Evolutionary conservation across 495 filamentous ascomycete genomes (phyloP).

Genomic region (Penicillium bialowiezense): DNA sequence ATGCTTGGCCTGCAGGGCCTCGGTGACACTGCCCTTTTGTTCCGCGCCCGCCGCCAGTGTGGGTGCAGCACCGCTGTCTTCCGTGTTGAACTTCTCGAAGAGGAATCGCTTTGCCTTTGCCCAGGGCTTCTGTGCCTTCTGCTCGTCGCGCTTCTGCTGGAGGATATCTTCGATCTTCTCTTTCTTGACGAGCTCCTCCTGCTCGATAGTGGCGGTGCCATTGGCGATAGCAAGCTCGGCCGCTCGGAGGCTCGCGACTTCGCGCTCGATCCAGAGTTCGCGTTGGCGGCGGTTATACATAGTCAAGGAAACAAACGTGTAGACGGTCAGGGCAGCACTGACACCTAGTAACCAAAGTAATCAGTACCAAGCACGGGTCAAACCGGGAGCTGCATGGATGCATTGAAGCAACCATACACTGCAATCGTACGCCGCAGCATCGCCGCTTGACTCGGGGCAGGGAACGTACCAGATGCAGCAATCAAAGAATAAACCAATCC

Average conservation of each 20-base stretch:
- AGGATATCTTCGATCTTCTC: conserved; percentile 54
- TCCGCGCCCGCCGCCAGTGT: conserved; percentile 3
- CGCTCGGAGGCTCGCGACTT: conserved; percentile 57
- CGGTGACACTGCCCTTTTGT: conserved; percentile 26
- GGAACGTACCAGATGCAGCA: conserved; percentile 73
- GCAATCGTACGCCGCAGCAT: too few relatives aligned
- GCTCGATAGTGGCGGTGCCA: conserved; percentile 56
- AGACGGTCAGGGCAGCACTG: conserved; percentile 68
- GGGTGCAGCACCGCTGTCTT: conserved; percentile 34
- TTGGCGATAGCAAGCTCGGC: conserved; percentile 60
- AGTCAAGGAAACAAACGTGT: conserved; percentile 82
- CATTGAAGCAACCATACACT: neutral
- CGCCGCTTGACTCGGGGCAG: too few relatives aligned
- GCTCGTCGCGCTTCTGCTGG: conserved; percentile 43
- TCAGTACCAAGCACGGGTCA: neutral
- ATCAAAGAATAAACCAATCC: conserved; percentile 73
- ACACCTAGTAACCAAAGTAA: conserved; percentile 49
- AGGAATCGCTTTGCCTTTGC: conserved; percentile 42
- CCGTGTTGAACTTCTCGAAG: conserved; percentile 47
- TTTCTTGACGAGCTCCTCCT: conserved; percentile 52
- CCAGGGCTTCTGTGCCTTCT: conserved; percentile 43
- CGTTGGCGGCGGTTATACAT: conserved; percentile 75
- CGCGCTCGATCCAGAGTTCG: conserved; percentile 61
- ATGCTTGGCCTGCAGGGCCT: conserved; percentile 41
- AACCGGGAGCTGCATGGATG: neutral